Base-by-base conservation (phyloP, 495 filamentous ascomycete genomes). In the Penicillium cinerascens region DNA sequence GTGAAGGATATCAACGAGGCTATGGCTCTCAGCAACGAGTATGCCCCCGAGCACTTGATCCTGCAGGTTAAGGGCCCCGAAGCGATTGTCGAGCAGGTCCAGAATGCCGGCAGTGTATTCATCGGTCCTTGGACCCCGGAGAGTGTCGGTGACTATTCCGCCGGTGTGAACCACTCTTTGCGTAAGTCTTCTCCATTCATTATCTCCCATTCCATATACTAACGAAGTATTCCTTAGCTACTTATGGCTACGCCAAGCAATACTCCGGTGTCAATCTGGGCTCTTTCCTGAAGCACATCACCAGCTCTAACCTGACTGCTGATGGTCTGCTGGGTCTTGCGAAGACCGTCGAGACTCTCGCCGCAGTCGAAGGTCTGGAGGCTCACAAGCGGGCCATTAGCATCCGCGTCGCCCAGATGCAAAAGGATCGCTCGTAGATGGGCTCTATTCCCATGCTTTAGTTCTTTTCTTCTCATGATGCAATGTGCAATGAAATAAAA, bases 41-140 rank as follows among this genome's bases (percentile, higher is more conserved):
- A 98, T 61, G 93, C 93, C n/a, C 93, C 93, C 0, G 93, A 98
- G 77, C 93, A 98, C 70, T 70, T 98, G 67, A 98, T 98, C 60
- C 76, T 98, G 23, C 93, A 97, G 72, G 70, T 97, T 20, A 74
- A 84, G 57, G 77, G 89, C 46, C 83, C 93, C 23, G 81, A 86
- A 64, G 70, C 78, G 37, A 77, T 83, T 8, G 87, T 95, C 2
- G 82, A 84, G 15, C 67, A 85, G 58, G 91, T 98, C n/a, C 76
- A 91, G 74, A 95, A 97, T 55, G 93, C 93, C 8, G 93, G 93
- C 1, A 95, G 89, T 67, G 91, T 98, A 13, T 98, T 98, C 66
- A 83, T 97, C 45, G 93, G 93, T 3, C 78, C 84, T 47, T 98
- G 93, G 93, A 97, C 93, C 2, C 93, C 93, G 0, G 93, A 98